Percentiles rank a stretch among this genome's conserved stretches.
Evolutionary conservation across 495 filamentous ascomycete species (phyloP).

Genomic region (Trichoderma parareesei): DNA sequence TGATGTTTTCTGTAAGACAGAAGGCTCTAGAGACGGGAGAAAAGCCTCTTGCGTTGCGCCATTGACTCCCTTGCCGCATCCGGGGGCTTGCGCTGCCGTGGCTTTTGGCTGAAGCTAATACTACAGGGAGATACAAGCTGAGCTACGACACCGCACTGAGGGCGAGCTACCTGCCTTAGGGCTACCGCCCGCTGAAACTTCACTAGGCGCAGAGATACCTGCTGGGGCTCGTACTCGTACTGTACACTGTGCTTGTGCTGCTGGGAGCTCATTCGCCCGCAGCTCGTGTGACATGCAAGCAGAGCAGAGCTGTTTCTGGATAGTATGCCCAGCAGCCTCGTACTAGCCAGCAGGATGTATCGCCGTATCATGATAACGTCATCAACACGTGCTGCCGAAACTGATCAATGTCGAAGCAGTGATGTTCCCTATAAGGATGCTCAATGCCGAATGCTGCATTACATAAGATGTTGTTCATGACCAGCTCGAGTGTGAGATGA

Average conservation of each 20-base stretch:
- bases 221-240: background rate
- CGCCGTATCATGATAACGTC: background rate
- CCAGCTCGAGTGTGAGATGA: too few species aligned
- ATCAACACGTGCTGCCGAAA: background rate
- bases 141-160: conserved; percentile 1
- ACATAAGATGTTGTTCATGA: too few species aligned
- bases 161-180: background rate
- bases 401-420: too few species aligned
- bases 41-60: background rate
- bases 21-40: background rate
- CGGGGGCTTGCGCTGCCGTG: background rate
- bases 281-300: background rate
- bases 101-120: background rate
- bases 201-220: conserved; percentile 5
- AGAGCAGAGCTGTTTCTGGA: background rate
- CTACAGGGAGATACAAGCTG: conserved; percentile 4
- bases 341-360: background rate
- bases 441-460: too few species aligned
- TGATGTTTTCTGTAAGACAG: background rate
- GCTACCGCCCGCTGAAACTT: conserved; percentile 3
- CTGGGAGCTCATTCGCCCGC: background rate
- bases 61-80: background rate
- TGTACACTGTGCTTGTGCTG: background rate
- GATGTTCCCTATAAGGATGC: too few species aligned
- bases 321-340: background rate